Percentiles rank a stretch among this genome's conserved stretches.
These are phyloP conservation scores for Xylaria grammica DNA, from an alignment of 495 filamentous ascomycete genomes.

Conservation along the genomic window DNA sequence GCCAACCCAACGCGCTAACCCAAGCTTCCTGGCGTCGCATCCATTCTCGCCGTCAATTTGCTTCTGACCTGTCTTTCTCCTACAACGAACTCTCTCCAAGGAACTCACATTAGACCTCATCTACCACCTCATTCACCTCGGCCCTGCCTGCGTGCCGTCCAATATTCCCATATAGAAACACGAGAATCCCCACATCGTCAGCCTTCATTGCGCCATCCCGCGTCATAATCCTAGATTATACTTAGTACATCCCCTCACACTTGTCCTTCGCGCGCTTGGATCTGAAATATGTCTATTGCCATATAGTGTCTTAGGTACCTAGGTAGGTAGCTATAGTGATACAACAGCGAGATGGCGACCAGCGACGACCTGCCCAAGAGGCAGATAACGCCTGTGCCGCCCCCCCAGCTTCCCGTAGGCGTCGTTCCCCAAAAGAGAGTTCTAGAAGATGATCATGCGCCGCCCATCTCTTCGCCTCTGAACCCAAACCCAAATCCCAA, in stretches of 20 bases:
- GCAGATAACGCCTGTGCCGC: conserved; percentile 48
- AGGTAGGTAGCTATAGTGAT: not conserved
- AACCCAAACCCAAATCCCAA: conserved; percentile 58
- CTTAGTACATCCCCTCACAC: not conserved
- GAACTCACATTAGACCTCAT: too few species aligned
- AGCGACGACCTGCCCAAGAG: conserved; percentile 44
- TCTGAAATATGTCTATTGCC: conserved; percentile 11
- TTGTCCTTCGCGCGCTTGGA: not conserved
- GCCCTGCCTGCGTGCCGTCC: too few species aligned
- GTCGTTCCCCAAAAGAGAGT: conserved; percentile 64
- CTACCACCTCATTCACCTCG: too few species aligned
- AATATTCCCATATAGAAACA: too few species aligned
- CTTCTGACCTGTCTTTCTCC: too few species aligned
- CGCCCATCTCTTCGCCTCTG: conserved; percentile 65
- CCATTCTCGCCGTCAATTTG: too few species aligned
- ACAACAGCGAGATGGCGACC: conserved; percentile 40
- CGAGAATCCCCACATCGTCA: too few species aligned
- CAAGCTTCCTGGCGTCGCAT: too few species aligned
- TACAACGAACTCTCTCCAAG: too few species aligned
- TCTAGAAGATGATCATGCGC: conserved; percentile 58
- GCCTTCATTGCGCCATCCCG: too few species aligned
- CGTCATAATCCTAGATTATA: too few species aligned
- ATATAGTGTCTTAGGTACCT: not conserved
- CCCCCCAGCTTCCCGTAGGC: conserved; percentile 39
- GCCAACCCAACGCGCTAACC: too few species aligned